These are phyloP conservation scores for Tetrahymena thermophila DNA, from an alignment of 73 alveolate species.

Conservation along the genomic window DNA sequence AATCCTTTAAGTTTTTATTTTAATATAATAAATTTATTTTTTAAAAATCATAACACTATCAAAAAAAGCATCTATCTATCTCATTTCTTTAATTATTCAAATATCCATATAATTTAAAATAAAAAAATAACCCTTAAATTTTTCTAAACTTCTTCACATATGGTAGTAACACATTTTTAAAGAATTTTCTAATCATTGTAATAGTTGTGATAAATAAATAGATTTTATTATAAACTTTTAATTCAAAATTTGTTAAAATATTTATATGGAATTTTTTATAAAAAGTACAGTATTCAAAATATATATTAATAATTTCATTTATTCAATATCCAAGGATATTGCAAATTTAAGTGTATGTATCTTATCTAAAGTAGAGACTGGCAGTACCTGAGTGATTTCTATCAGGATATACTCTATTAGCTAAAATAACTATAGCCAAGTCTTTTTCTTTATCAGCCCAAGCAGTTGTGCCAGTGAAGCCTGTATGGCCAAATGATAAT, in stretches of 20 bases:
- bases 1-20: neutral
- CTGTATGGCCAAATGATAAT: conserved; percentile 41
- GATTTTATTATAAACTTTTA: neutral
- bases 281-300: neutral
- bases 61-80: no score
- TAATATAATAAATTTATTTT: no score
- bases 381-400: neutral
- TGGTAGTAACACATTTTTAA: neutral
- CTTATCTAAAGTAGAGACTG: neutral
- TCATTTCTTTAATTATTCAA: neutral
- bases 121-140: neutral
- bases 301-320: no score
- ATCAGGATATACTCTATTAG: conserved; percentile 44
- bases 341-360: neutral
- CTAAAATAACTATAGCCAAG: conserved; percentile 19
- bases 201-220: no score
- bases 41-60: neutral
- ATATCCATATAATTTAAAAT: neutral
- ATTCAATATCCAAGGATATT: neutral
- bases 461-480: conserved; percentile 39
- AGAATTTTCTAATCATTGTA: no score
- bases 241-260: neutral
- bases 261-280: neutral
- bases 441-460: conserved; percentile 46
- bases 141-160: no score